A percentile compares a stretch with the other conserved stretches of the same genome.
phyloP scores from a whole-genome alignment of 805 yeast species.

The Ogataea salicorniae region DNA sequence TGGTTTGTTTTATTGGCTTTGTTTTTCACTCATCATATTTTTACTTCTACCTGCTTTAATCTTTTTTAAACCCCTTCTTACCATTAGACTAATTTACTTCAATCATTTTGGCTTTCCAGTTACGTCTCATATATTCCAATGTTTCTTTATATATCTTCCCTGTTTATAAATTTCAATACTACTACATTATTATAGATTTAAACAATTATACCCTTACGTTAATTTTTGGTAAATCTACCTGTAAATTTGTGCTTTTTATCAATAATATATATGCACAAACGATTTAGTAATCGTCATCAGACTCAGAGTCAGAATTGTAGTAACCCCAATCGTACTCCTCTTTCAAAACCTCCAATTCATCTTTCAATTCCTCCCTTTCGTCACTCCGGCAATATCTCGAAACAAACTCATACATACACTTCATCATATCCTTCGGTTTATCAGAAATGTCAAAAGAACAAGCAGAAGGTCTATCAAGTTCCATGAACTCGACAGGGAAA shows the following conservation, averaged over 20 bases:
- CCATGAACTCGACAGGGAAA: constrained; percentile 26
- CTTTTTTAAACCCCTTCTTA: not conserved
- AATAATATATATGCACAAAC: too few species aligned
- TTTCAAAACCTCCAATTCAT: constrained; percentile 39
- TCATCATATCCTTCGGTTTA: constrained; percentile 18
- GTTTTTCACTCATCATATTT: not conserved
- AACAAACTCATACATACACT: constrained; percentile 23
- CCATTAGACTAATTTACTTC: not conserved
- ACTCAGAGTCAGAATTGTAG: constrained; percentile 40
- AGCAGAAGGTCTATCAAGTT: constrained; percentile 6
- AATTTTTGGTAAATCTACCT: not conserved
- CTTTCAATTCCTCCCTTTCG: constrained; percentile 50
- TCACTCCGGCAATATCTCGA: constrained; percentile 32
- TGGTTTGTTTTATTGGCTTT: not conserved
- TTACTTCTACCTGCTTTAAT: not conserved
- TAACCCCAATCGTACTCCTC: constrained; percentile 49
- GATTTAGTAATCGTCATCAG: constrained; percentile 24
- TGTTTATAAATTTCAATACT: constrained; percentile 2
- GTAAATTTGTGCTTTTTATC: too few species aligned
- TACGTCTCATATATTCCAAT: not conserved
- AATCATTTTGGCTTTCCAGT: not conserved
- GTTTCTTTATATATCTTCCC: not conserved
- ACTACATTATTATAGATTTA: not conserved
- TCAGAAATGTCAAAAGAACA: constrained; percentile 21
- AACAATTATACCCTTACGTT: not conserved